Conservation (phyloP, 2,329 filamentous ascomycete species). For the Cercospora citrullina region DNA sequence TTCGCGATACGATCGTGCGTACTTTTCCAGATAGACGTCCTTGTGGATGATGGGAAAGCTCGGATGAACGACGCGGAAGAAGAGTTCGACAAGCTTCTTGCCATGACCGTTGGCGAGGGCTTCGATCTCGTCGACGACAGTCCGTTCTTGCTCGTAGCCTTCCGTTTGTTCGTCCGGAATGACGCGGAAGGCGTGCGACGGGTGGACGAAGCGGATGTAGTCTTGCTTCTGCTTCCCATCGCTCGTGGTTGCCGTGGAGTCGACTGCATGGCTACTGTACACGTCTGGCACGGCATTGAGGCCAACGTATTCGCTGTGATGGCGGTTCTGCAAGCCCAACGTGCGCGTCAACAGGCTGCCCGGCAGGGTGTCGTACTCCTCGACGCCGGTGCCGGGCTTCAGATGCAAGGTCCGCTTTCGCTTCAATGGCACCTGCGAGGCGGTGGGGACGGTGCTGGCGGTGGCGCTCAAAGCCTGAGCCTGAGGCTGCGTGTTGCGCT, state of each 20-base stretch:
- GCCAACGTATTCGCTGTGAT: conserved; percentile 34
- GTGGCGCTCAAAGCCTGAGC: conserved; percentile 7
- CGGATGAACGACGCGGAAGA: conserved; percentile 66
- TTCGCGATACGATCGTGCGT: conserved; percentile 57
- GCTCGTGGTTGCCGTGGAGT: background rate
- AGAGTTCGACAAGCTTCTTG: conserved; percentile 68
- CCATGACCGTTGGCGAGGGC: conserved; percentile 69
- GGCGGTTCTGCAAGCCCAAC: conserved; percentile 39
- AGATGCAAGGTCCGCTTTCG: conserved; percentile 20
- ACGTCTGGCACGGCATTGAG: conserved; percentile 30
- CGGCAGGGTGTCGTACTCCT: conserved; percentile 70
- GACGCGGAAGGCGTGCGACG: conserved; percentile 74
- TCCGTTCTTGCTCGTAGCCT: conserved; percentile 29
- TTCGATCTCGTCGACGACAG: conserved; percentile 70
- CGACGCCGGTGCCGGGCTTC: conserved; percentile 48
- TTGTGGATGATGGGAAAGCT: conserved; percentile 62
- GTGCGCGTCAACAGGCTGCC: conserved; percentile 67
- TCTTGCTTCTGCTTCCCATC: conserved; percentile 8
- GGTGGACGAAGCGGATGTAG: conserved; percentile 67
- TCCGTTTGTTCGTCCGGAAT: conserved; percentile 51
- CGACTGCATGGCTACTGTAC: conserved; percentile 18
- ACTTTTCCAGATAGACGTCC: conserved; percentile 63
- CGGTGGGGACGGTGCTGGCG: background rate
- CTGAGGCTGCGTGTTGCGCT: conserved; percentile 16
- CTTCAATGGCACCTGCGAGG: conserved; percentile 15